These are phyloP conservation scores for Amphirosellinia nigrospora DNA, from an alignment of 495 filamentous ascomycete genomes.

Conservation along the genomic window DNA sequence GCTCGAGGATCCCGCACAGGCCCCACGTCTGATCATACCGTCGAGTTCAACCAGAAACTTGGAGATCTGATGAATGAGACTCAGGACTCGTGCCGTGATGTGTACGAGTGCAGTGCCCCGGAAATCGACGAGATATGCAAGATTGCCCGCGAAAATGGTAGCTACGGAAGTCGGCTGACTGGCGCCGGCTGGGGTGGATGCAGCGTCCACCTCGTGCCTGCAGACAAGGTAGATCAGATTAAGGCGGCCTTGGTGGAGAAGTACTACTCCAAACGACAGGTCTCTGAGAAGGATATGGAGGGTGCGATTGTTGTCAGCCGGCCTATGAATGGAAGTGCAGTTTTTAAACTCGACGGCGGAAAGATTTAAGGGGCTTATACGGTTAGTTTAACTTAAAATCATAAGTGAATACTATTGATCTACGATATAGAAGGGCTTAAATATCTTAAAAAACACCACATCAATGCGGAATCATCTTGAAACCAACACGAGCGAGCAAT, in stretches of 20 bases:
- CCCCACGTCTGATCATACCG: constrained; percentile 51
- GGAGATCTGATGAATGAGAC: constrained; percentile 90
- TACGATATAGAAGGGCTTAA: background rate
- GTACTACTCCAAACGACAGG: constrained; percentile 82
- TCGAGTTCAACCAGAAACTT: constrained; percentile 68
- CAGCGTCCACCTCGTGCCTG: constrained; percentile 89
- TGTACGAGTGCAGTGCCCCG: constrained; percentile 88
- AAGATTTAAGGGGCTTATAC: constrained; percentile 18
- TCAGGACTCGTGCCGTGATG: constrained; percentile 80
- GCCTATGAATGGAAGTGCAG: constrained; percentile 73
- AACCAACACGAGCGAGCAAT: background rate
- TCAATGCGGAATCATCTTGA: background rate
- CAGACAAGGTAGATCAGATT: constrained; percentile 82
- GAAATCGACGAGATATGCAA: constrained; percentile 87
- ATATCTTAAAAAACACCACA: too few relatives aligned
- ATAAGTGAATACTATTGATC: background rate
- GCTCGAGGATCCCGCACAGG: constrained; percentile 55
- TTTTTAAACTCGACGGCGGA: constrained; percentile 47
- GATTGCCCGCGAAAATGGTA: constrained; percentile 77
- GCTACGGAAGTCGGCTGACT: constrained; percentile 85
- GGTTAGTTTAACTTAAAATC: background rate
- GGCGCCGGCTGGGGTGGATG: constrained; percentile 98
- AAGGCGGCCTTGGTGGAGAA: constrained; percentile 75
- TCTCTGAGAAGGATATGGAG: constrained; percentile 73
- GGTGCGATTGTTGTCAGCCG: constrained; percentile 89